These are phyloP conservation scores for Daldinia childiae DNA, from an alignment of 495 filamentous ascomycete species.

Conservation along the genomic window DNA sequence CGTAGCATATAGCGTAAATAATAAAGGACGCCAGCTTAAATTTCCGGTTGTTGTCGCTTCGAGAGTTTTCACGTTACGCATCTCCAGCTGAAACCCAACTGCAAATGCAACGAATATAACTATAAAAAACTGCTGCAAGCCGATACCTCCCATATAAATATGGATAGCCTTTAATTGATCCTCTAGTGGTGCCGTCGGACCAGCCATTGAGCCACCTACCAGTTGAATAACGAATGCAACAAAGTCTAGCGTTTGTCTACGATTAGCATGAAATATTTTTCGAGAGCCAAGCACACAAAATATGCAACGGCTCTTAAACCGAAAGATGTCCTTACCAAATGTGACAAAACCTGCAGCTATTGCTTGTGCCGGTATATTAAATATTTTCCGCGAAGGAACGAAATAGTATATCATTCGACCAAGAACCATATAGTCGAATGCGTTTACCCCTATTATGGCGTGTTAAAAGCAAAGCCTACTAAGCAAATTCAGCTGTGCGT, in stretches of 20 bases:
- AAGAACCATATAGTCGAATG: slow-evolving; percentile 73
- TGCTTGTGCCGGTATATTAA: slow-evolving; percentile 58
- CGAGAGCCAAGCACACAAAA: background rate
- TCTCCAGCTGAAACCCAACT: slow-evolving; percentile 53
- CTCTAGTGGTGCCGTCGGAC: slow-evolving; percentile 29
- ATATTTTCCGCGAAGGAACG: slow-evolving; percentile 56
- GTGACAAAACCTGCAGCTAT: slow-evolving; percentile 67
- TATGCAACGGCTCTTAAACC: background rate
- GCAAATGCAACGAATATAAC: slow-evolving; percentile 55
- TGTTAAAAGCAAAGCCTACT: slow-evolving; percentile 1
- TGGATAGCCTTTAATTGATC: slow-evolving; percentile 51
- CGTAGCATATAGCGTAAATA: slow-evolving; percentile 55
- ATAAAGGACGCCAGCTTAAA: slow-evolving; percentile 49
- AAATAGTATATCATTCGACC: slow-evolving; percentile 71
- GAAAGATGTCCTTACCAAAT: slow-evolving; percentile 48
- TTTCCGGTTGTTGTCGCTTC: slow-evolving; percentile 36
- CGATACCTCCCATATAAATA: slow-evolving; percentile 64
- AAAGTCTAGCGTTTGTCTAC: slow-evolving; percentile 49
- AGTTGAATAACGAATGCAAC: slow-evolving; percentile 68
- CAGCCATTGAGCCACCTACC: slow-evolving; percentile 56
- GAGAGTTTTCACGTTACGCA: slow-evolving; percentile 9
- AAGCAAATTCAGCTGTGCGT: background rate
- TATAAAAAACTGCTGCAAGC: slow-evolving; percentile 61
- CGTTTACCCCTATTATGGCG: slow-evolving; percentile 62
- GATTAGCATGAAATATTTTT: background rate